phyloP scores from a whole-genome alignment of 306 rosid genomes.

The Cicer cuneatum region DNA sequence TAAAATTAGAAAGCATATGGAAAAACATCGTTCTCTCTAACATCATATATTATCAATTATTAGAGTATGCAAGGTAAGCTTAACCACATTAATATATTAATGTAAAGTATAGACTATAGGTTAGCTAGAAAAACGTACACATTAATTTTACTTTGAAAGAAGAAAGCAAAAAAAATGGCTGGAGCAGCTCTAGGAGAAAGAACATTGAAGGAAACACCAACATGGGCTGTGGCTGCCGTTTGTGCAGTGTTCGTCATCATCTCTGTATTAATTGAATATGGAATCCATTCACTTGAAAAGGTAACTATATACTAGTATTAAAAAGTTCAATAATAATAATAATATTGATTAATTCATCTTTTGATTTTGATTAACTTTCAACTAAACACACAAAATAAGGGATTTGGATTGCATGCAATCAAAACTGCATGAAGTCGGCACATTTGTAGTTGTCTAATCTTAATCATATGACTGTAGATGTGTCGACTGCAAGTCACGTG shows the following conservation, averaged over 20 bases:
- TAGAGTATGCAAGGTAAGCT: not conserved
- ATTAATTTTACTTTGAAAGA: not conserved
- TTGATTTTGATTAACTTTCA: not conserved
- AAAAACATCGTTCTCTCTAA: constrained; percentile 29
- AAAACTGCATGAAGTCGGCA: too few relatives aligned
- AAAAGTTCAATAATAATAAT: not conserved
- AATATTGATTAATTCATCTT: not conserved
- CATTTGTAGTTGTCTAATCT: too few relatives aligned
- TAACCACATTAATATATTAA: not conserved
- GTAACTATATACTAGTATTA: constrained; percentile 29
- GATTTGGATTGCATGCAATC: too few relatives aligned
- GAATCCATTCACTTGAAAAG: constrained; percentile 67
- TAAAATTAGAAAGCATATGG: constrained; percentile 38
- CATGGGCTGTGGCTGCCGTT: constrained; percentile 80
- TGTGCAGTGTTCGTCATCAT: constrained; percentile 61
- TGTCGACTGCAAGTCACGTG: too few relatives aligned
- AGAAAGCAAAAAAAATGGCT: constrained; percentile 41
- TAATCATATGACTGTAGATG: too few relatives aligned
- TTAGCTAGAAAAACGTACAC: not conserved
- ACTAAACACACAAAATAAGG: too few relatives aligned
- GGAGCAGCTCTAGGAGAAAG: constrained; percentile 54
- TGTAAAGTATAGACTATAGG: not conserved
- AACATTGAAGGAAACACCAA: constrained; percentile 62
- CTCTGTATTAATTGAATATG: constrained; percentile 66
- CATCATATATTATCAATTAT: not conserved